phyloP scores from a whole-genome alignment of 148 eudicot species.

The Linanthus parryae region DNA sequence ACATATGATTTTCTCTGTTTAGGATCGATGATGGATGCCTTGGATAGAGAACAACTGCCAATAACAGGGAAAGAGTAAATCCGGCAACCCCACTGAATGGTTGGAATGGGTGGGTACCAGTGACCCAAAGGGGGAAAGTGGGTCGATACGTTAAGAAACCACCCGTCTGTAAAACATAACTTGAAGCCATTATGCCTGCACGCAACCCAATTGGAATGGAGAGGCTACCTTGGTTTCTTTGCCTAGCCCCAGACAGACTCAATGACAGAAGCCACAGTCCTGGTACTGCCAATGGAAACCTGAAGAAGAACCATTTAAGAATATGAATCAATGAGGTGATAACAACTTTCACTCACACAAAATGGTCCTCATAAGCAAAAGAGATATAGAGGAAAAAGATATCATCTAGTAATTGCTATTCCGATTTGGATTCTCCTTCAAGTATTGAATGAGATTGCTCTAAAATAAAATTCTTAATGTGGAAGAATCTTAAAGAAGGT shows the following conservation, averaged over 20 bases:
- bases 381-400: no score
- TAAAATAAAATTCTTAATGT: no score
- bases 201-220: conserved; percentile 74
- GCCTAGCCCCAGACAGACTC: conserved; percentile 60
- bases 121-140: conserved; percentile 50
- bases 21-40: conserved; percentile 13
- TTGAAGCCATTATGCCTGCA: conserved; percentile 68
- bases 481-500: no score
- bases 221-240: conserved; percentile 72
- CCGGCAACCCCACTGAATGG: conserved; percentile 77
- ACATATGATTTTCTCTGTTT: background rate
- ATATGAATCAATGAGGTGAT: no score
- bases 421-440: no score
- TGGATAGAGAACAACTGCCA: conserved; percentile 63
- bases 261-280: conserved; percentile 78
- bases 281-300: conserved; percentile 72
- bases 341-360: no score
- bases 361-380: no score
- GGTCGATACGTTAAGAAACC: conserved; percentile 52
- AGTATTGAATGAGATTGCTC: no score
- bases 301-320: conserved; percentile 16
- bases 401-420: no score
- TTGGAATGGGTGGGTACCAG: conserved; percentile 64
- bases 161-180: conserved; percentile 51
- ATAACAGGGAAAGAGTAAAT: conserved; percentile 42